A percentile compares a stretch with the other conserved stretches of the same genome.
phyloP scores from a whole-genome alignment of 1,139 yeast species.

The Wickerhamomyces sp. region DNA sequence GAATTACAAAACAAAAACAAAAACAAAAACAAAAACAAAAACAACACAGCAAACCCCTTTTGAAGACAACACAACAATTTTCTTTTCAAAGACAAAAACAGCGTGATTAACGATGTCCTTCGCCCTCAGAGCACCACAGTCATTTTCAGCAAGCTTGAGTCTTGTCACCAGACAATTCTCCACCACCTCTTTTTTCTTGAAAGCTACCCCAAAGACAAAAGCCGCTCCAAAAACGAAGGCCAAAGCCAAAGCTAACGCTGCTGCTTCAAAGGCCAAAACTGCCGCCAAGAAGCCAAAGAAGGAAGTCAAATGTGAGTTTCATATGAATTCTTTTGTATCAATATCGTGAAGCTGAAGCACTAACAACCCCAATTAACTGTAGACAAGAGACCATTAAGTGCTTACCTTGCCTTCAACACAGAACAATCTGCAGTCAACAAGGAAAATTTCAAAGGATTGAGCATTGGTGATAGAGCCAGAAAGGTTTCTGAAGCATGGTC shows the following conservation, averaged over 20 bases:
- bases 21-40: neutral
- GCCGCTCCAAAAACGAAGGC: neutral
- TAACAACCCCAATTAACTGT: neutral
- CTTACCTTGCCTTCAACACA: conserved; percentile 14
- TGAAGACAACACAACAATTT: neutral
- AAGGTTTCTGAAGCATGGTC: conserved; percentile 23
- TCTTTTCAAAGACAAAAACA: neutral
- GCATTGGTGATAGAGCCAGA: conserved; percentile 11
- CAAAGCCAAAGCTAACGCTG: neutral
- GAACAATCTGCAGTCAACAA: conserved; percentile 8
- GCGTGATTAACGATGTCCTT: neutral
- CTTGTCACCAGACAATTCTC: neutral
- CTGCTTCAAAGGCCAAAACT: neutral
- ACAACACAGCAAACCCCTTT: neutral
- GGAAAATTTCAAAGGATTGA: conserved; percentile 8
- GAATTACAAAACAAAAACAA: neutral
- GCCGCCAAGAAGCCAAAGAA: conserved; percentile 1
- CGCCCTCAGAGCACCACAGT: neutral
- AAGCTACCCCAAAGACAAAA: neutral
- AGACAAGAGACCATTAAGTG: conserved; percentile 10
- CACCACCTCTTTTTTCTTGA: neutral
- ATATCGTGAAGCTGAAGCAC: neutral
- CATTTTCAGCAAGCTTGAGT: neutral
- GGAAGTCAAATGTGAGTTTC: neutral
- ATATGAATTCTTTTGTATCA: neutral